Evolutionary conservation across 306 rosid genomes (phyloP).

Genomic region (Corylus avellana): DNA sequence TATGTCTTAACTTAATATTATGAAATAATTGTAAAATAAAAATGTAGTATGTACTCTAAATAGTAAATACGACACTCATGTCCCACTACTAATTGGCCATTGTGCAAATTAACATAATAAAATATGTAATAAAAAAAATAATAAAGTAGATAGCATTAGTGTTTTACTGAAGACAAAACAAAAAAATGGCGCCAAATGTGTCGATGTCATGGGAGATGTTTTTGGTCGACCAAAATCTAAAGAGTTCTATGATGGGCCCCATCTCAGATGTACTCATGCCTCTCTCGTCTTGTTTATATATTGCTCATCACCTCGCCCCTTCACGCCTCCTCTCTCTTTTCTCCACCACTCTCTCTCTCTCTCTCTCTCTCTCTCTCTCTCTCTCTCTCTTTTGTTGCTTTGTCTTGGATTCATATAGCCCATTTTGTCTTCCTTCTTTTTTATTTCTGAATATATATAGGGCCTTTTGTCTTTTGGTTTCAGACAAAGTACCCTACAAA

Average conservation of each 20-base stretch:
- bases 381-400: too few relatives aligned
- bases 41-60: too few relatives aligned
- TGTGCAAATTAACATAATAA: too few relatives aligned
- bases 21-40: too few relatives aligned
- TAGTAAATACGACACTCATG: too few relatives aligned
- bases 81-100: too few relatives aligned
- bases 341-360: background rate
- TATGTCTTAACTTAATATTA: too few relatives aligned
- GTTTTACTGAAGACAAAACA: background rate
- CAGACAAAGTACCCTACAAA: slow-evolving; percentile 20
- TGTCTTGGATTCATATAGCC: background rate
- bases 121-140: too few relatives aligned
- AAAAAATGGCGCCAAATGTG: slow-evolving; percentile 30
- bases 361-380: background rate
- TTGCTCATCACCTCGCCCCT: slow-evolving; percentile 9
- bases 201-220: slow-evolving; percentile 21
- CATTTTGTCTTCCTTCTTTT: background rate
- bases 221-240: slow-evolving; percentile 21
- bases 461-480: slow-evolving; percentile 16
- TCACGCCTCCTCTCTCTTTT: slow-evolving; percentile 15
- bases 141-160: too few relatives aligned
- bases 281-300: slow-evolving; percentile 1
- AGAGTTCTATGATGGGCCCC: slow-evolving; percentile 24
- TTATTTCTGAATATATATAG: background rate
- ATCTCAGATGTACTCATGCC: background rate